These are phyloP conservation scores for Austroboletus niveus DNA, from an alignment of 1,284 basidiomycete genomes.

Conservation along the genomic window DNA sequence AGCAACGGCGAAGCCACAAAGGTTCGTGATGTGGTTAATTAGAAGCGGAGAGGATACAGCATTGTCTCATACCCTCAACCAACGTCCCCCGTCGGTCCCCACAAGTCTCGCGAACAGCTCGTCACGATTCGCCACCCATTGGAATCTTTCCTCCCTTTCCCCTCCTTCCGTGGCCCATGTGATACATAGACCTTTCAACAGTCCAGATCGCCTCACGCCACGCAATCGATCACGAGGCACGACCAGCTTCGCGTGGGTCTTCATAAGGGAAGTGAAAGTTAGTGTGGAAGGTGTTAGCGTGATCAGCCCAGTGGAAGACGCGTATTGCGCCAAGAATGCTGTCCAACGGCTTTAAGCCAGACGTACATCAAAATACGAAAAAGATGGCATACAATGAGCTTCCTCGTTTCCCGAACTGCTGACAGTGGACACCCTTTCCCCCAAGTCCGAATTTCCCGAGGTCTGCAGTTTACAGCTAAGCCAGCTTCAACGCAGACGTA, in stretches of 20 bases:
- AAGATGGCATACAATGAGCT: slow-evolving; percentile 39
- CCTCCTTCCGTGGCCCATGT: slow-evolving; percentile 38
- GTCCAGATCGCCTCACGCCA: slow-evolving; percentile 56
- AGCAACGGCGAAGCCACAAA: slow-evolving; percentile 15
- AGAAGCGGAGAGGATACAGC: slow-evolving; percentile 7
- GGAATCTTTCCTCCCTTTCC: slow-evolving; percentile 52
- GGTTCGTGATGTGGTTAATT: slow-evolving; percentile 3
- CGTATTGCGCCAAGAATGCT: slow-evolving; percentile 64
- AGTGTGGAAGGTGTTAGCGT: slow-evolving; percentile 50
- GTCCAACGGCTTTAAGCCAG: slow-evolving; percentile 5
- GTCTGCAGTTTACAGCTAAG: slow-evolving; percentile 15
- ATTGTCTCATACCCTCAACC: slow-evolving; percentile 34
- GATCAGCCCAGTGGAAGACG: slow-evolving; percentile 54
- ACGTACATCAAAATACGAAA: neutral
- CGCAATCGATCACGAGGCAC: slow-evolving; percentile 48
- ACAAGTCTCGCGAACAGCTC: slow-evolving; percentile 67
- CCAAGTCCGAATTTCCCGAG: neutral
- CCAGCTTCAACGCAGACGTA: neutral
- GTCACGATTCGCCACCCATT: slow-evolving; percentile 59
- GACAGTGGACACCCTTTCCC: slow-evolving; percentile 1
- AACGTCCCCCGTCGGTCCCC: slow-evolving; percentile 43
- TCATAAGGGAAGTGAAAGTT: slow-evolving; percentile 54
- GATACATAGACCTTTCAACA: slow-evolving; percentile 53
- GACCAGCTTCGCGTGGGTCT: slow-evolving; percentile 43
- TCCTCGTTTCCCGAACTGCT: slow-evolving; percentile 18